phyloP scores from a whole-genome alignment of 2,329 filamentous ascomycete genomes.

The Madurella fahalii region DNA sequence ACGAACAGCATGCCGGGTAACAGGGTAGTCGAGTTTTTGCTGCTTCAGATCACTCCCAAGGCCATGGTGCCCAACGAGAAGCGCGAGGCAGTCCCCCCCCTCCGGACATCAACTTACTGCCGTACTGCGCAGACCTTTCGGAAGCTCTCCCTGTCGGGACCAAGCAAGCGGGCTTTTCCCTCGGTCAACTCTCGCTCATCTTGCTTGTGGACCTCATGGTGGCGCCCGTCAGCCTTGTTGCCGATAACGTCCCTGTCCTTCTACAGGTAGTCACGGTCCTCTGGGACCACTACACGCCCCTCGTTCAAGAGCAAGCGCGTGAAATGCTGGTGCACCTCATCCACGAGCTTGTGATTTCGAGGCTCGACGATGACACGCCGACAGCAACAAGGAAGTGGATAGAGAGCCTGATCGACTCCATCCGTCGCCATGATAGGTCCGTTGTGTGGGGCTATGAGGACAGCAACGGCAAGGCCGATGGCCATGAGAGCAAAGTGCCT shows the following conservation, averaged over 20 bases:
- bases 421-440: slow-evolving; percentile 76
- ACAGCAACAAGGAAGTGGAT: slow-evolving; percentile 65
- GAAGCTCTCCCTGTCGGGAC: slow-evolving; percentile 78
- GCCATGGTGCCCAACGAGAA: slow-evolving; percentile 96
- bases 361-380: slow-evolving; percentile 66
- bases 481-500: slow-evolving; percentile 75
- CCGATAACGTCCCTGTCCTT: slow-evolving; percentile 78
- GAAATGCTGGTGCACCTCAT: slow-evolving; percentile 98
- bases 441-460: slow-evolving; percentile 96
- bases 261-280: slow-evolving; percentile 89
- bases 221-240: slow-evolving; percentile 73
- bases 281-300: slow-evolving; percentile 94
- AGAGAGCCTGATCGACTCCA: slow-evolving; percentile 81
- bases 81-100: slow-evolving; percentile 64
- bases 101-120: slow-evolving; percentile 68
- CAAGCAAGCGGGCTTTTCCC: slow-evolving; percentile 87
- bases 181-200: slow-evolving; percentile 90
- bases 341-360: slow-evolving; percentile 84
- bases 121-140: slow-evolving; percentile 83
- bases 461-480: slow-evolving; percentile 72
- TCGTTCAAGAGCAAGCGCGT: slow-evolving; percentile 93
- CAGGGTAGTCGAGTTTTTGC: slow-evolving; percentile 89
- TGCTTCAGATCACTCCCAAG: slow-evolving; percentile 87
- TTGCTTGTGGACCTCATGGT: slow-evolving; percentile 95
- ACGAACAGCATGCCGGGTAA: slow-evolving; percentile 69